A percentile compares a stretch with the other conserved stretches of the same genome.
phyloP scores from a whole-genome alignment of 129 eudicot genomes.

The Flaveria trinervia region DNA sequence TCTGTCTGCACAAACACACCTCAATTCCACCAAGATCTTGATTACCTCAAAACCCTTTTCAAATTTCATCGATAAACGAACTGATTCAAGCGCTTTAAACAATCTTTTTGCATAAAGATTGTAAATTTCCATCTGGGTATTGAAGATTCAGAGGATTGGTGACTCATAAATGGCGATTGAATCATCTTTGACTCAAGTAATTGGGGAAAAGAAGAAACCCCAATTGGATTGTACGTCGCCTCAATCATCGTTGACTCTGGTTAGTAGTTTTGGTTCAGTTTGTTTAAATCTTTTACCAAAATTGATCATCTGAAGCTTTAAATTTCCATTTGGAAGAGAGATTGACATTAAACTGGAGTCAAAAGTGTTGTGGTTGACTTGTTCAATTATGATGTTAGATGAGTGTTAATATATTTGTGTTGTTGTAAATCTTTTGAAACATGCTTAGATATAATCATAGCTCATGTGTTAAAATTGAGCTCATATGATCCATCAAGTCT shows the following conservation, averaged over 20 bases:
- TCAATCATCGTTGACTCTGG: constrained; percentile 9
- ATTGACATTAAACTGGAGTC: constrained; percentile 20
- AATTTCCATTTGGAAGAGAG: not conserved
- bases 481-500: not conserved
- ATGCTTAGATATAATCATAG: not conserved
- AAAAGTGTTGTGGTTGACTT: constrained; percentile 28
- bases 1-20: constrained; percentile 20
- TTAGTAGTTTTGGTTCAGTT: constrained; percentile 18
- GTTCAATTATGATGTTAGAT: not conserved
- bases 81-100: constrained; percentile 8
- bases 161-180: constrained; percentile 23
- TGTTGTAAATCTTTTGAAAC: not conserved
- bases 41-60: constrained; percentile 21
- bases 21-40: constrained; percentile 13
- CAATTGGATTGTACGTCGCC: too few species aligned
- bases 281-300: not conserved
- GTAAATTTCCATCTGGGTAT: constrained; percentile 34
- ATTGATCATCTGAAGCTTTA: not conserved
- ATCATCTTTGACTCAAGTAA: constrained; percentile 23
- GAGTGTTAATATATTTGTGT: not conserved
- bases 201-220: too few species aligned
- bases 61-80: not conserved
- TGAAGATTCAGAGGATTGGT: constrained; percentile 4
- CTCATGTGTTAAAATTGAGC: not conserved
- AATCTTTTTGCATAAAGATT: constrained; percentile 12